Percentiles rank a stretch among this genome's conserved stretches.
Conservation (phyloP, 495 filamentous ascomycete genomes). For the Hyaloscypha bicolor region DNA sequence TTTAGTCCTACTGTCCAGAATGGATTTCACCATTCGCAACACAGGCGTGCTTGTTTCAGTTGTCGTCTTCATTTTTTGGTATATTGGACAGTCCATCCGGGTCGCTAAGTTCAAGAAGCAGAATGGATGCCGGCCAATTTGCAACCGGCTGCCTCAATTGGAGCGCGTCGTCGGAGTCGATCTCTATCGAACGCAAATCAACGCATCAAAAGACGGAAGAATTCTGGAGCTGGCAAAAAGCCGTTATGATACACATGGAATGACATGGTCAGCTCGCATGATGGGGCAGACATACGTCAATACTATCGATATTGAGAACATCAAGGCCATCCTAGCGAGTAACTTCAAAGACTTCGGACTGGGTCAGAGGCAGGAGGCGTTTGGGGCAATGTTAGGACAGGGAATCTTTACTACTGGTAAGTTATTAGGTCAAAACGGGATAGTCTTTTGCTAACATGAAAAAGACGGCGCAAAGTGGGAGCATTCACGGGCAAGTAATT, state of each 20-base stretch:
- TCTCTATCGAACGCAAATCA: slow-evolving; percentile 13
- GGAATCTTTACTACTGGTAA: slow-evolving; percentile 67
- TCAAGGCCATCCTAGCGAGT: slow-evolving; percentile 68
- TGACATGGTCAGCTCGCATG: slow-evolving; percentile 22
- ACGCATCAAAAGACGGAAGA: slow-evolving; percentile 21
- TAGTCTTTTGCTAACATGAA: neutral
- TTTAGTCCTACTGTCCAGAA: neutral
- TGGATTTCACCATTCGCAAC: neutral
- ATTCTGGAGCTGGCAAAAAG: slow-evolving; percentile 11
- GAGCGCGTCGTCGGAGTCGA: slow-evolving; percentile 28
- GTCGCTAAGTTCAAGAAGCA: slow-evolving; percentile 18
- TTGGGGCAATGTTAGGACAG: slow-evolving; percentile 55
- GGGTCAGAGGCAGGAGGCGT: slow-evolving; percentile 44
- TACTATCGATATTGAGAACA: slow-evolving; percentile 73
- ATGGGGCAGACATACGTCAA: slow-evolving; percentile 22
- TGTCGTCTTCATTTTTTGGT: neutral
- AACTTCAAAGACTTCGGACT: slow-evolving; percentile 62
- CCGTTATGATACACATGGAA: slow-evolving; percentile 17
- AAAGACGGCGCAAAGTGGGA: slow-evolving; percentile 65
- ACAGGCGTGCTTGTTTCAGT: neutral
- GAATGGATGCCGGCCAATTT: slow-evolving; percentile 26
- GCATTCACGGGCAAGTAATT: slow-evolving; percentile 38
- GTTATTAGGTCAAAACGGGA: neutral
- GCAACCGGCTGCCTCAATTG: slow-evolving; percentile 17
- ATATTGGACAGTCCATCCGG: slow-evolving; percentile 8